Conservation (phyloP, 306 rosid species). For the Quercus robur region DNA sequence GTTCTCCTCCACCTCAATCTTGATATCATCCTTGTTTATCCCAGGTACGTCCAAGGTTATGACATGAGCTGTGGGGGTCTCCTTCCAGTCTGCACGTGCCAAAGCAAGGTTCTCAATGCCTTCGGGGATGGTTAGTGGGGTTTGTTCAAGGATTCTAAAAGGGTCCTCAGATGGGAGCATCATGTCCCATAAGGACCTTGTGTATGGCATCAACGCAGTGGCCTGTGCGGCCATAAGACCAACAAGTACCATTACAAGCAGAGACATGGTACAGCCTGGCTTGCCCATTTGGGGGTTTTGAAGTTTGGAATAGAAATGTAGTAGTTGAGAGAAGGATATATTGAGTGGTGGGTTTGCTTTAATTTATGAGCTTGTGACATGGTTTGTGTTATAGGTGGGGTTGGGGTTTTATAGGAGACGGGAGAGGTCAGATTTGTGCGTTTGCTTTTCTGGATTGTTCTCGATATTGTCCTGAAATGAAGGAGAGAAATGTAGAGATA, state of each 20-base stretch:
- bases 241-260: neutral
- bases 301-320: neutral
- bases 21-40: slow-evolving; percentile 34
- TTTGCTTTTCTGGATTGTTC: slow-evolving; percentile 19
- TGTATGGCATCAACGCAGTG: slow-evolving; percentile 32
- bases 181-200: slow-evolving; percentile 33
- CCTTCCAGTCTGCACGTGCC: slow-evolving; percentile 54
- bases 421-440: neutral
- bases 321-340: too few relatives aligned
- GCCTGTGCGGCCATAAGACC: neutral
- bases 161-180: slow-evolving; percentile 40
- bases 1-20: slow-evolving; percentile 44
- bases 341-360: neutral
- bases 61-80: slow-evolving; percentile 23
- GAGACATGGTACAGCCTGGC: neutral
- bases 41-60: slow-evolving; percentile 39
- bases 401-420: neutral
- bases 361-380: neutral
- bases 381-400: neutral
- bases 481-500: neutral
- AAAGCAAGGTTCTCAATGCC: slow-evolving; percentile 20
- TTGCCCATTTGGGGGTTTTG: neutral
- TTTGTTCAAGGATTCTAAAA: slow-evolving; percentile 41
- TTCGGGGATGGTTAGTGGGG: slow-evolving; percentile 22
- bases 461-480: neutral